Base-by-base conservation (phyloP, 2,329 filamentous ascomycete genomes). In the Tolypocladium ovalisporum region DNA sequence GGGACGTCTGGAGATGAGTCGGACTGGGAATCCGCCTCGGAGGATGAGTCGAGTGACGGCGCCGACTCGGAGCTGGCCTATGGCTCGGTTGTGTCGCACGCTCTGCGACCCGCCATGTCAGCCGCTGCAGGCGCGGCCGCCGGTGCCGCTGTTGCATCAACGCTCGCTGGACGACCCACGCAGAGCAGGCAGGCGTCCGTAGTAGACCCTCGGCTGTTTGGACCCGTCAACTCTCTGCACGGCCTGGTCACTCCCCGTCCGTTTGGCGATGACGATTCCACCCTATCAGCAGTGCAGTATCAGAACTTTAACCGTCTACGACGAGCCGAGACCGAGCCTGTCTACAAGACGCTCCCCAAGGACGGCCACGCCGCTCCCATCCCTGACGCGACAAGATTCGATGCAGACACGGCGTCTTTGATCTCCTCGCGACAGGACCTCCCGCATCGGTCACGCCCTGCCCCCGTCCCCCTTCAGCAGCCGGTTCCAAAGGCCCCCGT, bases 401-500 rank as follows among this genome's bases (percentile, higher is more conserved):
- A 89, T 61, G 81, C 78, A 54, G 73, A 71, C 32, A 76, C 77
- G 36, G 75, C 73, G 27, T 81, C 83, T 40, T 66, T 76, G n/a
- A 68, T 76, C 17, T 76, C 76, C 19, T 70, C 70, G 53, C 70
- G 68, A 40, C 69, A 72, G 56, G 72, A 75, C 49, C 66, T 75
- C 9, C 67, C 75, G 3, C 69, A 73, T 27, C 72, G 70, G 22
- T 67, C 71, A 19, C 78, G 82, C 47, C 81, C 85, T 6, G 82
- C 76, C 7, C 77, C 83, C 0, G 79, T 90, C 36, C 84, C 86
- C 13, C 77, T 97, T n/a, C 88, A 94, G 68, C 90, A 96, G 64
- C 92, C 92, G 2, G 87, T 91, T 63, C 92, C 92, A 2, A 81
- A 89, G 58, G 78, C 81, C 2, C 89, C 89, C 0, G 84, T 95